Conservation (phyloP, 345 rosid species). For the Eucalyptus decipiens region DNA sequence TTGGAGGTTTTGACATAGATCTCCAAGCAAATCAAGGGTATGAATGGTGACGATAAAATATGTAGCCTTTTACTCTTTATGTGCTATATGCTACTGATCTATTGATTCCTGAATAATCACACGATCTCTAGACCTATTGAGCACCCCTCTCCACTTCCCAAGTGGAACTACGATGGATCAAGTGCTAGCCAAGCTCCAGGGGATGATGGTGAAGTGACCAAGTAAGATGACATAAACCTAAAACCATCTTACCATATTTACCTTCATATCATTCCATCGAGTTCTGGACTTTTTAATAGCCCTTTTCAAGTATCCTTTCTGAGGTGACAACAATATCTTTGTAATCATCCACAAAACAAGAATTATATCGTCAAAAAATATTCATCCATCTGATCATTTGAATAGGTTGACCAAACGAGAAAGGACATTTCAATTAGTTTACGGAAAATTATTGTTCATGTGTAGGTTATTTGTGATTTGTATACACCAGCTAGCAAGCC, state of each 20-base stretch:
- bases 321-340: slow-evolving; percentile 87
- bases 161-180: too few relatives aligned
- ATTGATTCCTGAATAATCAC: too few relatives aligned
- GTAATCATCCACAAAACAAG: slow-evolving; percentile 17
- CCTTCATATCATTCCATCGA: neutral
- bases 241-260: neutral
- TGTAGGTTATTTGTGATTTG: slow-evolving; percentile 68
- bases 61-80: too few relatives aligned
- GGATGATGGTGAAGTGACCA: neutral
- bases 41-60: too few relatives aligned
- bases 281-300: slow-evolving; percentile 17
- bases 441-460: neutral
- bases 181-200: too few relatives aligned
- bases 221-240: neutral
- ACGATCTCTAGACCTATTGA: too few relatives aligned
- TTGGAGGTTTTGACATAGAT: too few relatives aligned
- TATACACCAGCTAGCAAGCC: slow-evolving; percentile 78
- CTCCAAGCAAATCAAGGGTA: too few relatives aligned
- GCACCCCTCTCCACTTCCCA: too few relatives aligned
- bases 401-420: neutral
- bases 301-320: slow-evolving; percentile 81
- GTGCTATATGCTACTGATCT: too few relatives aligned
- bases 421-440: neutral
- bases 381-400: neutral
- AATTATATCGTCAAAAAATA: neutral